These are phyloP conservation scores for Soucietia sequanensis DNA, from an alignment of 805 yeast genomes.

Conservation along the genomic window DNA sequence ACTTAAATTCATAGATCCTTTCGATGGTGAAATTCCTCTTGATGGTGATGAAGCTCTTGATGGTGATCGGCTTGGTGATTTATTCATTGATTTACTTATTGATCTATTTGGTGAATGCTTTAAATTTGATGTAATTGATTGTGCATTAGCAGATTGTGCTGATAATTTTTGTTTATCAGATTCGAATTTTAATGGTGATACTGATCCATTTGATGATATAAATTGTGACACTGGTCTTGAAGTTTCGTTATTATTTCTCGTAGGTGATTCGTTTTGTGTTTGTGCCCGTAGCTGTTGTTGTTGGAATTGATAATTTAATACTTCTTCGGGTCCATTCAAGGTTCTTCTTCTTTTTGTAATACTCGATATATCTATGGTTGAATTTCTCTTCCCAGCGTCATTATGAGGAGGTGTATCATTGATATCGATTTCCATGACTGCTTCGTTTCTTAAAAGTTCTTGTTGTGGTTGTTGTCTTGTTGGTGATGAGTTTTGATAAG, in stretches of 20 bases:
- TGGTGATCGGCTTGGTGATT: constrained; percentile 1
- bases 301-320: constrained; percentile 9
- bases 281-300: constrained; percentile 1
- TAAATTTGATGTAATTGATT: too few relatives aligned
- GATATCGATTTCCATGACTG: constrained; percentile 3
- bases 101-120: not conserved
- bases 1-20: constrained; percentile 37
- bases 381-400: constrained; percentile 8
- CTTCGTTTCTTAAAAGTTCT: constrained; percentile 7
- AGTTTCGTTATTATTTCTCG: not conserved
- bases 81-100: not conserved
- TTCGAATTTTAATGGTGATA: constrained; percentile 2
- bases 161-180: not conserved
- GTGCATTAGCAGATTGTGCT: not conserved
- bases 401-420: constrained; percentile 1
- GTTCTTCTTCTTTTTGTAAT: constrained; percentile 37
- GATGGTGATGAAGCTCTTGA: constrained; percentile 13
- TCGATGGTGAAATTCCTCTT: constrained; percentile 40
- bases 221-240: not conserved
- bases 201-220: constrained; percentile 1
- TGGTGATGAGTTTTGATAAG: constrained; percentile 15
- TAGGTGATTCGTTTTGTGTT: constrained; percentile 1
- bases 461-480: constrained; percentile 40
- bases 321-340: constrained; percentile 41
- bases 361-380: constrained; percentile 11